Evolutionary conservation across 2,329 filamentous ascomycete genomes (phyloP), one percentile per base, ranked within the genome.

Genomic region (Escovopsis sp.): DNA sequence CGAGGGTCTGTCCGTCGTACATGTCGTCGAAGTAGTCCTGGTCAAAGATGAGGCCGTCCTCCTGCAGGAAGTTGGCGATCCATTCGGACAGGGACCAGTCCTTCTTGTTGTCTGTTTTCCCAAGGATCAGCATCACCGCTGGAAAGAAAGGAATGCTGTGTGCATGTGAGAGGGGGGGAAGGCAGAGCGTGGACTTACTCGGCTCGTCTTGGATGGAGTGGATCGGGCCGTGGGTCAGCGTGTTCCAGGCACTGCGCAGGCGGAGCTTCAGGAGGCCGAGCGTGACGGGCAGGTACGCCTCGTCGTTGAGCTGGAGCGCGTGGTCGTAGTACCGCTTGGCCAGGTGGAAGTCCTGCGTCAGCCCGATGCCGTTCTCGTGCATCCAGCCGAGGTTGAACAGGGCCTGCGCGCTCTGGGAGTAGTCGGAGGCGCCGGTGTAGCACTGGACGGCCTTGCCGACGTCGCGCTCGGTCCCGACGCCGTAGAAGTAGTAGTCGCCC

Each of bases 321-420:
- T 91, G 74, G 53, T 98, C 91, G 56, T 98, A 98, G 62, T 88
- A 94, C 41, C 91, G 72, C 63, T 98, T 98, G 2, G 93, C 91
- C 43, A 98, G 77, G 56, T 98, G 91, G 58, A 93, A 98, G 57
- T 98, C 91, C 57, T 98, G 91, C 42, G 84, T 81, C 15, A 96
- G 74, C 2, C 88, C 86, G 39, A 96, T 71, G 7, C 91, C 91
- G 54, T 96, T 95, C 62, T 98, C 91, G 55, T 98, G 87, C 89
- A 98, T 96, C 91, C 91, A 98, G 5, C 91, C 93, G 12, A 98
- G 69, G 53, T 98, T 96, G 75, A 87, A 98, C 43, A 95, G 76
- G 12, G 93, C 91, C 62, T 98, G 93, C 2, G 89, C 91, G 51
- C 86, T 94, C 55, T 87, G 82, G 51, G 89, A 79, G 45, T 84